Evolutionary conservation across 108 stramenopile species (phyloP), one percentile per base, ranked within the genome.

Genomic region (Pseudonitzschia pungens): DNA sequence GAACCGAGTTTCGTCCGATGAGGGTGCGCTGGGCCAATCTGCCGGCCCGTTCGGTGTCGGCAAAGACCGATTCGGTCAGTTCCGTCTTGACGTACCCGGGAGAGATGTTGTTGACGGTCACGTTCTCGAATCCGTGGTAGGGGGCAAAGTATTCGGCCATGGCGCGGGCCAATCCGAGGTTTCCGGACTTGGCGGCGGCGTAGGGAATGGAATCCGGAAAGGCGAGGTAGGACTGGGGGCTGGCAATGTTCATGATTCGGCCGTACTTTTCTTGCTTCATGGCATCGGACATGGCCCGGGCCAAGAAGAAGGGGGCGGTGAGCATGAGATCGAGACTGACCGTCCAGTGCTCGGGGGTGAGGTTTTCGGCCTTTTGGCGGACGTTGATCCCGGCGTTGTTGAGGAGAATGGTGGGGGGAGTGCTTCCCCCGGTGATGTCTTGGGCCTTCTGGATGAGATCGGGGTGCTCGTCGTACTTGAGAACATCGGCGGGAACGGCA

Each of bases 371-470:
- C 65, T 72, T 11, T 87, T 89, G 82, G 70, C 87, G 71, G 77
- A 86, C 79, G 86, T 89, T 78, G 48, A 92, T 87, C 15, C 91
- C 91, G 27, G 91, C 87, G 48, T 72, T 74, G 70, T 87, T 90
- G 44, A 87, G 68, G 8, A 90, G 72, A 40, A 90, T 87, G 40
- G 81, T 70, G 21, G 77, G 70, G 26, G 75, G 56, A 40, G 68
- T 62, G 12, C 22, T 11, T 41, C 53, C 51, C 16, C 51, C 69
- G 27, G 66, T 48, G 44, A 48, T 28, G 28, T n/a, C 18, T 10
- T 48, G 45, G 27, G 43, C 45, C 44, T 67, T n/a, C 16, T 11
- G 21, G 32, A 62, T 40, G 6, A 62, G 60, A 27, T 10, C 32
- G 60, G 60, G 60, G 20, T 40, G 60, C 0, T 50, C 66, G 1